Evolutionary conservation across 305 asterid genomes (phyloP), one percentile per base, ranked within the genome.

Genomic region (Solanum hybrid): DNA sequence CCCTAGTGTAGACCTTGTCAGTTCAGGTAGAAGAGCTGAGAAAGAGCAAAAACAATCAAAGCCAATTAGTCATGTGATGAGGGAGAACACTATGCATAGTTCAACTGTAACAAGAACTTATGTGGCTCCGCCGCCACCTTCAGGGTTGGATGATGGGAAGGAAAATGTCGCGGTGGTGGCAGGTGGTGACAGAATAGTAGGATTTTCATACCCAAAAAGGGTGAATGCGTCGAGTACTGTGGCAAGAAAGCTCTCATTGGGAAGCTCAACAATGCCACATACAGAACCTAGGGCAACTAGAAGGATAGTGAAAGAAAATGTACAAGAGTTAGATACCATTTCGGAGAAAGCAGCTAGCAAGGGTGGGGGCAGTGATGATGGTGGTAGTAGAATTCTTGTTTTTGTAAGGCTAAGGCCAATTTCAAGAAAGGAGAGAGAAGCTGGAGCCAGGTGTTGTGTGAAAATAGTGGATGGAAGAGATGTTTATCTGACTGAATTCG

Each of bases 321-420:
- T 90, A 6, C 90, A 86, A 86, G 95, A 90, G 79, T 87, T 90
- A n/a, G 93, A 90, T 89, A 79, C 73, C n/a, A 76, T 91, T 76
- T 31, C 73, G 8, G 93, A 91, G 91, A 92, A 90, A 80, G 65
- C 24, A 80, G 65, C 24, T 11, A 77, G 89, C 24, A 76, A 24
- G 6, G 90, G 33, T 70, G 41, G 68, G 6, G 73, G 87, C 24
- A 11, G 27, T 82, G 37, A 57, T 20, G 90, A 86, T 26, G 90
- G 89, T 26, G 91, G 92, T 57, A 93, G 94, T 90, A 90, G 95
- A 89, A 95, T 95, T 91, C 95, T 94, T 90, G 97, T 93, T 86
- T 95, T 95, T 90, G 97, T 95, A 91, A 95, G 97, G 92, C 79
- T 93, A 88, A 94, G 97, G 93, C 97, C 97, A 24, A 90, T 91